Percentiles rank a stretch among this genome's conserved stretches.
These are phyloP conservation scores for Linum usitatissimum DNA, from an alignment of 345 rosid species.

Conservation along the genomic window DNA sequence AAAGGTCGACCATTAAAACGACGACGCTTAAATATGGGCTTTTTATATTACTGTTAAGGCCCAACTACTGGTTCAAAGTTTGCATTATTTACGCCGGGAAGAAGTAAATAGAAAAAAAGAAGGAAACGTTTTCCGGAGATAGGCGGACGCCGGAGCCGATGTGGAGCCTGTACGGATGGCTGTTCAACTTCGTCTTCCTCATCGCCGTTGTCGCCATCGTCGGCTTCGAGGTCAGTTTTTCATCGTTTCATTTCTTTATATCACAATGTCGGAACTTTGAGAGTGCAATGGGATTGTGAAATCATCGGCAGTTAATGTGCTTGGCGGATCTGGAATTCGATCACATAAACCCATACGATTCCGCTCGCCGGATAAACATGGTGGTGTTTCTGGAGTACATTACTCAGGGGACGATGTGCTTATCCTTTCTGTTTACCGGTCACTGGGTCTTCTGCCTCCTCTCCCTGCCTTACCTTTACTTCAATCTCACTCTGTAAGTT, in stretches of 20 bases:
- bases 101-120: no score
- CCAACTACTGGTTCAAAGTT: no score
- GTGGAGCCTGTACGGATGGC: conserved; percentile 12
- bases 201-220: conserved; percentile 9
- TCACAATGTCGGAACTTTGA: no score
- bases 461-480: conserved; percentile 31
- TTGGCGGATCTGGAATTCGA: conserved; percentile 37
- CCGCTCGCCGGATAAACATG: conserved; percentile 22
- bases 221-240: conserved; percentile 11
- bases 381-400: conserved; percentile 30
- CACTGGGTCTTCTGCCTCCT: conserved; percentile 32
- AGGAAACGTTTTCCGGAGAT: background rate
- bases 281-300: background rate
- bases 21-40: background rate
- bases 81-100: no score
- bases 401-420: conserved; percentile 26
- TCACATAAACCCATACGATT: conserved; percentile 35
- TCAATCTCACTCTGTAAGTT: conserved; percentile 31
- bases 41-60: no score
- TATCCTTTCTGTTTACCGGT: conserved; percentile 25
- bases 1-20: conserved; percentile 2
- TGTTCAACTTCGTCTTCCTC: conserved; percentile 11
- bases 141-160: background rate
- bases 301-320: conserved; percentile 26
- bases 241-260: no score